These are phyloP conservation scores for Populus davidiana DNA, from an alignment of 345 rosid genomes.

Conservation along the genomic window DNA sequence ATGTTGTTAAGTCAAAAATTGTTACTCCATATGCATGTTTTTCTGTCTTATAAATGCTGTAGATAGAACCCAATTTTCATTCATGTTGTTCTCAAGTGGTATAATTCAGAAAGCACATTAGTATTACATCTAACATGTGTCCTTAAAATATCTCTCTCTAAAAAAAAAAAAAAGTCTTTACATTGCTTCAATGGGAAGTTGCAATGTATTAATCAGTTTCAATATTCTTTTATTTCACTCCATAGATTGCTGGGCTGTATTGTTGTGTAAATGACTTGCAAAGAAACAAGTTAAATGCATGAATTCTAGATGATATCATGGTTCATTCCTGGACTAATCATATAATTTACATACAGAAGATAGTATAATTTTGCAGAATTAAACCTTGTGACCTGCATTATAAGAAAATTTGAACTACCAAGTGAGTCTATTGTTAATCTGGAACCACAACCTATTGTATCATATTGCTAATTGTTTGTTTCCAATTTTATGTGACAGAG, in stretches of 20 bases:
- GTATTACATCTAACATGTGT: background rate
- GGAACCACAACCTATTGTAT: background rate
- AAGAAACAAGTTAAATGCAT: background rate
- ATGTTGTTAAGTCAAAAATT: background rate
- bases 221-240: background rate
- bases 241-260: background rate
- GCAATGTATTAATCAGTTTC: background rate
- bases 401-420: background rate
- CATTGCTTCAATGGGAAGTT: background rate
- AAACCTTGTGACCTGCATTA: background rate
- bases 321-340: background rate
- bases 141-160: background rate
- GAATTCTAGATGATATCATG: background rate
- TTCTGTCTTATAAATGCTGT: background rate
- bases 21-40: background rate
- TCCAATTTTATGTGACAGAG: constrained; percentile 41
- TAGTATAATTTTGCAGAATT: background rate
- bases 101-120: background rate
- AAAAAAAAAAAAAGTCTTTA: too few relatives aligned
- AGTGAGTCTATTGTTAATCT: background rate
- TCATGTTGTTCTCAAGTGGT: background rate
- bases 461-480: constrained; percentile 12
- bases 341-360: background rate
- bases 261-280: background rate
- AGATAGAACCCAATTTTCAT: constrained; percentile 3